Percentiles rank a stretch among this genome's conserved stretches.
phyloP scores from a whole-genome alignment of 495 filamentous ascomycete genomes.

The Articulospora tetracladia region DNA sequence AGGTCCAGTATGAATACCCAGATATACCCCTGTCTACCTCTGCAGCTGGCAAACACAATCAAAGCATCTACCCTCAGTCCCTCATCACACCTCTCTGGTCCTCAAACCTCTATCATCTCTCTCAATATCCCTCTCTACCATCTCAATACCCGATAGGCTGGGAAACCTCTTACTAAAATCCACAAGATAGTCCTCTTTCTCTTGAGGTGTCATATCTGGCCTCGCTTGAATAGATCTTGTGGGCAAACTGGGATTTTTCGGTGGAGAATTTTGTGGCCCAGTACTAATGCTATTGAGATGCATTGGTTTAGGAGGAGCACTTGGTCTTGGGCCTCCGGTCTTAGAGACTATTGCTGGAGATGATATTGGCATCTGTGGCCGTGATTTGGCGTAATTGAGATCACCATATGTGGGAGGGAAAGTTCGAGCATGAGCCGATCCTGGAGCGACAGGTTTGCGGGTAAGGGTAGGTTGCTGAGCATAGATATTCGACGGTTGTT shows the following conservation, averaged over 20 bases:
- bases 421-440: conserved; percentile 6
- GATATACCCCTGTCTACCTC: no score
- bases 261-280: conserved; percentile 16
- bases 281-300: conserved; percentile 47
- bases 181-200: conserved; percentile 49
- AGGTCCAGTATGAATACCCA: no score
- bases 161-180: conserved; percentile 82
- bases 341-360: conserved; percentile 15
- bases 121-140: conserved; percentile 58
- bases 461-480: conserved; percentile 24
- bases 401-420: conserved; percentile 10
- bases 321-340: conserved; percentile 27
- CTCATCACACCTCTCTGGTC: not conserved
- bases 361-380: conserved; percentile 3
- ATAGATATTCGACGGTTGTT: conserved; percentile 18
- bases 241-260: not conserved
- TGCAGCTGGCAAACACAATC: no score
- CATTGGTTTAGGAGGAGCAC: conserved; percentile 46
- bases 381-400: conserved; percentile 19
- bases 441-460: conserved; percentile 32
- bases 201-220: conserved; percentile 19
- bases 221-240: not conserved
- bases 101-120: not conserved
- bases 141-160: conserved; percentile 73
- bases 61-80: not conserved